Evolutionary conservation across 2,329 filamentous ascomycete genomes (phyloP).

Genomic region (Colletotrichum musae): DNA sequence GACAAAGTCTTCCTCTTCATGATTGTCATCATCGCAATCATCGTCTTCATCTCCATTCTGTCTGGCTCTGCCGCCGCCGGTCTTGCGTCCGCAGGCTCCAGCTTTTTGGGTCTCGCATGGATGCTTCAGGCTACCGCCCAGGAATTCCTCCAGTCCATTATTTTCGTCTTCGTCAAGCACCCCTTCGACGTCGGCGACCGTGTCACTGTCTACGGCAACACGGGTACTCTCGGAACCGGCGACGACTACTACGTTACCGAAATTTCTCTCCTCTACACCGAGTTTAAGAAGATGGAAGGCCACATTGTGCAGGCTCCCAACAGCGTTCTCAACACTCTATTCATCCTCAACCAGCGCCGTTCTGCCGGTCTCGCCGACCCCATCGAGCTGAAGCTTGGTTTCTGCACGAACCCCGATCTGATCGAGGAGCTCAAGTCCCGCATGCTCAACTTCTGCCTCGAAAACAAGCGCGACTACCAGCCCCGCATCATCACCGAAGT

Average conservation of each 20-base stretch:
- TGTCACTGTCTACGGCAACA: slow-evolving; percentile 92
- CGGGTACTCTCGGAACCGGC: slow-evolving; percentile 81
- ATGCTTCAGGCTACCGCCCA: slow-evolving; percentile 93
- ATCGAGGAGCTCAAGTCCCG: slow-evolving; percentile 86
- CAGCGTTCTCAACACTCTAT: slow-evolving; percentile 91
- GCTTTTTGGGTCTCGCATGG: slow-evolving; percentile 92
- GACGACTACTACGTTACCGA: slow-evolving; percentile 98
- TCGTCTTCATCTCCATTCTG: slow-evolving; percentile 91
- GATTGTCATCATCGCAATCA: slow-evolving; percentile 82
- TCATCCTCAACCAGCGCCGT: slow-evolving; percentile 94
- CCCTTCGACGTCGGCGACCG: slow-evolving; percentile 97
- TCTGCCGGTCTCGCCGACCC: slow-evolving; percentile 91
- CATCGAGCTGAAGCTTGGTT: slow-evolving; percentile 86
- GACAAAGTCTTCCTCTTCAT: slow-evolving; percentile 92
- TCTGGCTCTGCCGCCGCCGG: slow-evolving; percentile 92
- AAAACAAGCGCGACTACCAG: slow-evolving; percentile 92
- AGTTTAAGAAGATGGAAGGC: slow-evolving; percentile 99
- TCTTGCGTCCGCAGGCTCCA: slow-evolving; percentile 89
- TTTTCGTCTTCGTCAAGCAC: slow-evolving; percentile 98
- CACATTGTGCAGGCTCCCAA: slow-evolving; percentile 97
- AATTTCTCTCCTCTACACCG: slow-evolving; percentile 92
- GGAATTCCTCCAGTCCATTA: slow-evolving; percentile 92
- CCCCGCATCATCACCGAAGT: slow-evolving; percentile 89
- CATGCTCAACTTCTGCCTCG: slow-evolving; percentile 85
- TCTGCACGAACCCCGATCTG: slow-evolving; percentile 86